These are phyloP conservation scores for Haplosporangium sp. DNA, from an alignment of 371 early-diverging fungal genomes.

Conservation along the genomic window DNA sequence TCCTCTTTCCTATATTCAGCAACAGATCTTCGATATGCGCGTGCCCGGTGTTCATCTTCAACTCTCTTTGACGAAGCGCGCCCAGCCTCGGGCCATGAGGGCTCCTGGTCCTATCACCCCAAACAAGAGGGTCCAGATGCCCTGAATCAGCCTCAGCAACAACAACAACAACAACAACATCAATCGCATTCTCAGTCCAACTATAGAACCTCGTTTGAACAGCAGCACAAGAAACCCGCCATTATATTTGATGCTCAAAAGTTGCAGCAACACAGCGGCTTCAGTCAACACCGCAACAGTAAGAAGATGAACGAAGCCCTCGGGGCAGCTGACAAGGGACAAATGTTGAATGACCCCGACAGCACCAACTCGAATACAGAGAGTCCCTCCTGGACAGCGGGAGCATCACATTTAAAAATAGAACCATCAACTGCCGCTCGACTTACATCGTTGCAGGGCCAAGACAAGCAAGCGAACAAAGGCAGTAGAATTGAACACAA, in stretches of 20 bases:
- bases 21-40: conserved; percentile 12
- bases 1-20: conserved; percentile 21
- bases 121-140: conserved; percentile 14
- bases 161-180: conserved; percentile 12
- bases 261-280: conserved; percentile 1
- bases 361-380: conserved; percentile 23
- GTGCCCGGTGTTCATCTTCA: conserved; percentile 52
- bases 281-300: background rate
- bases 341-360: background rate
- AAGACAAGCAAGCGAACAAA: background rate
- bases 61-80: conserved; percentile 48
- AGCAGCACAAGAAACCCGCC: conserved; percentile 16
- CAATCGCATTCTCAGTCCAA: background rate
- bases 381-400: conserved; percentile 23
- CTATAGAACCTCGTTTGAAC: background rate
- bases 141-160: conserved; percentile 11
- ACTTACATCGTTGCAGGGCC: background rate
- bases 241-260: conserved; percentile 14
- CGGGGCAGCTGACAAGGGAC: background rate
- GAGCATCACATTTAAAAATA: conserved; percentile 28
- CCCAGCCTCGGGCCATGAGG: conserved; percentile 15
- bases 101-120: conserved; percentile 17
- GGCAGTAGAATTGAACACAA: too few species aligned
- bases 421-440: conserved; percentile 35
- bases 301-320: background rate